Conservation (phyloP, 306 rosid species). For the Clitoria ternatea region DNA sequence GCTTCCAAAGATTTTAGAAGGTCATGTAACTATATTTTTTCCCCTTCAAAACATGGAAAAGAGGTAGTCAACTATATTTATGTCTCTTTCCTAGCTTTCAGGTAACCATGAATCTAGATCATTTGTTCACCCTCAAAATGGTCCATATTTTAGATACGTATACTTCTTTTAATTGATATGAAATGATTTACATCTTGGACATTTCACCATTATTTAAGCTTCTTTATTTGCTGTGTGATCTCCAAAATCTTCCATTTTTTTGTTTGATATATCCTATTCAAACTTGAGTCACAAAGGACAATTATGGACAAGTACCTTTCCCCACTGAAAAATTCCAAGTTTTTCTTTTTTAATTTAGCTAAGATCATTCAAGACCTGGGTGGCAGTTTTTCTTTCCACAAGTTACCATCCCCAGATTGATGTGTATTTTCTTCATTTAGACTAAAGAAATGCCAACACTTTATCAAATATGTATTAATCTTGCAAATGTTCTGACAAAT, state of each 20-base stretch:
- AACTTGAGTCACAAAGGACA: no score
- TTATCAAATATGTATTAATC: not conserved
- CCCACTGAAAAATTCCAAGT: no score
- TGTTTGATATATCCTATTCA: no score
- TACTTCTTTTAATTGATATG: not conserved
- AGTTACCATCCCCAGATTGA: not conserved
- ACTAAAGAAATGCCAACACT: not conserved
- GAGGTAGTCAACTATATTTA: not conserved
- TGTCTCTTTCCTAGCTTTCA: not conserved
- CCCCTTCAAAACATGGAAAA: not conserved
- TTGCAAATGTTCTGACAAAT: slow-evolving; percentile 17
- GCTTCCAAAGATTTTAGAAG: not conserved
- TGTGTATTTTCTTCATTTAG: slow-evolving; percentile 9
- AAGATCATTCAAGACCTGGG: slow-evolving; percentile 2
- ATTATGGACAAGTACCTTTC: no score
- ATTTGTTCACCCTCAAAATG: slow-evolving; percentile 11
- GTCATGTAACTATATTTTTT: not conserved
- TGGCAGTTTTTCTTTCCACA: not conserved
- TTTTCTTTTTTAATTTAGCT: not conserved
- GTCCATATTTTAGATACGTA: not conserved
- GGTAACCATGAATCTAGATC: not conserved
- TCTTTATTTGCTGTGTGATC: not conserved
- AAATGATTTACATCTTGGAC: not conserved
- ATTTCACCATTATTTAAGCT: not conserved
- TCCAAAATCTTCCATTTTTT: not conserved